A percentile compares a stretch with the other conserved stretches of the same genome.
These are phyloP conservation scores for Didymella segeticola DNA, from an alignment of 2,329 filamentous ascomycete species.

Conservation along the genomic window DNA sequence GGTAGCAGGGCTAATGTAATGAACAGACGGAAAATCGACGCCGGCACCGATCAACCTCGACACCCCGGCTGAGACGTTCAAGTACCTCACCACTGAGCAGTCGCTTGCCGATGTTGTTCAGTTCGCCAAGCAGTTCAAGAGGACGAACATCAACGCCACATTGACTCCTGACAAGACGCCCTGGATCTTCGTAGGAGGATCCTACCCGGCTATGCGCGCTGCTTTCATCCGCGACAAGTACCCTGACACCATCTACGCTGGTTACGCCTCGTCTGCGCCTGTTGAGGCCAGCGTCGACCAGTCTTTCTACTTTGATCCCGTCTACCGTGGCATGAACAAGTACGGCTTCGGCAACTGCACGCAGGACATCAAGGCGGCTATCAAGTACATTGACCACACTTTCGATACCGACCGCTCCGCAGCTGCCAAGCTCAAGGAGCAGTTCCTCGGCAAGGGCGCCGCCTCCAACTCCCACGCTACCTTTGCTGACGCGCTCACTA, in stretches of 20 bases:
- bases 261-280: conserved; percentile 47
- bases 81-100: conserved; percentile 50
- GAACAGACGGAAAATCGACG: conserved; percentile 48
- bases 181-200: conserved; percentile 50
- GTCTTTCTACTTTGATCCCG: conserved; percentile 59
- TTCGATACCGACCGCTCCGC: conserved; percentile 44
- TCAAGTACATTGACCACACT: conserved; percentile 57
- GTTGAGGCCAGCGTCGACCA: conserved; percentile 58
- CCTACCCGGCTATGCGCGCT: conserved; percentile 49
- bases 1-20: conserved; percentile 1
- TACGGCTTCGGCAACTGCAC: conserved; percentile 57
- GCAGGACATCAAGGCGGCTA: conserved; percentile 56
- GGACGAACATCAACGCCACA: conserved; percentile 42
- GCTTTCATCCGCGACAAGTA: conserved; percentile 50
- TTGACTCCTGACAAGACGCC: conserved; percentile 46
- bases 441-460: conserved; percentile 57
- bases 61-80: conserved; percentile 44
- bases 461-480: conserved; percentile 55
- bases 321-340: conserved; percentile 55
- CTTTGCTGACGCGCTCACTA: conserved; percentile 54
- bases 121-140: conserved; percentile 51
- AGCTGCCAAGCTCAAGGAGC: conserved; percentile 53
- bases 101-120: conserved; percentile 50
- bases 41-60: conserved; percentile 42
- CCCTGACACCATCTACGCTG: conserved; percentile 48